phyloP scores from a whole-genome alignment of 805 yeast species.

The Starmerella vaccinii region DNA sequence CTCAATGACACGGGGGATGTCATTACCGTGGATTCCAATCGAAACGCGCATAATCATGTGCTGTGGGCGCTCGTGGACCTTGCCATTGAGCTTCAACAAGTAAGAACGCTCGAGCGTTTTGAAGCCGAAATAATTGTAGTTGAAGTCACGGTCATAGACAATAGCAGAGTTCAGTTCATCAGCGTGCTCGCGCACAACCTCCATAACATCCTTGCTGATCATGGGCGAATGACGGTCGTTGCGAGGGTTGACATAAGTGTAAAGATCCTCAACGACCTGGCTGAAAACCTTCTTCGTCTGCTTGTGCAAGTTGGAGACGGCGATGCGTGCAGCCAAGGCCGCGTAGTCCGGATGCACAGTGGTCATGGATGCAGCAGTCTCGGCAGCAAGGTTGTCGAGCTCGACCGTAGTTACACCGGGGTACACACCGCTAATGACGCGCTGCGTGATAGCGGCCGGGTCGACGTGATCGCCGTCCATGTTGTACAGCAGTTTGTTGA shows the following conservation, averaged over 20 bases:
- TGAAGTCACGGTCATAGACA: conserved; percentile 66
- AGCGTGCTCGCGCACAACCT: conserved; percentile 52
- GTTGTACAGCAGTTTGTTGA: conserved; percentile 89
- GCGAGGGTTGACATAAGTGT: conserved; percentile 69
- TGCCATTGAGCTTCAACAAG: conserved; percentile 52
- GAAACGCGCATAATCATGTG: conserved; percentile 84
- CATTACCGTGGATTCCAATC: conserved; percentile 71
- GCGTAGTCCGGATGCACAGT: conserved; percentile 98
- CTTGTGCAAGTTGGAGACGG: conserved; percentile 87
- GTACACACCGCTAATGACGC: conserved; percentile 91
- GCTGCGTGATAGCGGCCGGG: conserved; percentile 90
- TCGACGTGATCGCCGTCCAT: conserved; percentile 85
- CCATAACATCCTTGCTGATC: conserved; percentile 56
- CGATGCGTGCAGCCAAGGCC: conserved; percentile 86
- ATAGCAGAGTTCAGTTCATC: conserved; percentile 64
- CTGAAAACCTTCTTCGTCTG: conserved; percentile 84
- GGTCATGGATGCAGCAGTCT: conserved; percentile 95
- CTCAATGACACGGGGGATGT: conserved; percentile 57
- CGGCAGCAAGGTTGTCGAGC: conserved; percentile 77
- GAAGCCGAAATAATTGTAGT: conserved; percentile 76
- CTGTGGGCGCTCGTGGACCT: conserved; percentile 84
- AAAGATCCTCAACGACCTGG: conserved; percentile 62
- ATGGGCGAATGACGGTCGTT: conserved; percentile 59
- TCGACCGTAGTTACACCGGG: conserved; percentile 94
- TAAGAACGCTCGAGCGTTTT: conserved; percentile 87